These are phyloP conservation scores for Styphnolobium japonicum DNA, from an alignment of 306 rosid species.

Conservation along the genomic window DNA sequence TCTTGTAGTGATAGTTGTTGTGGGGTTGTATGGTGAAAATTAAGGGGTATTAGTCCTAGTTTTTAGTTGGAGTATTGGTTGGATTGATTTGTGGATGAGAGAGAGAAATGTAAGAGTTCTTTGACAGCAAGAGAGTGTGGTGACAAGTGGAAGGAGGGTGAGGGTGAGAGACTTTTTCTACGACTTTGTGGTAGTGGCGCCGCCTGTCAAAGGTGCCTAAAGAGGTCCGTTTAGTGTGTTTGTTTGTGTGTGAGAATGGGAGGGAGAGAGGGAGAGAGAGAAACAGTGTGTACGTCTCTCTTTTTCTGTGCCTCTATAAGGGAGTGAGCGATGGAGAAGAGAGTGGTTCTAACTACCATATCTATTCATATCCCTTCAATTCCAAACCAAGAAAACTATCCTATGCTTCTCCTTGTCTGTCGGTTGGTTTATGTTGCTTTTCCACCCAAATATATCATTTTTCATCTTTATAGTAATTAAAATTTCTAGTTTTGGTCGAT, in stretches of 20 bases:
- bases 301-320: not conserved
- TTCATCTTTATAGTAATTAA: not conserved
- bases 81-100: slow-evolving; percentile 50
- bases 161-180: slow-evolving; percentile 66
- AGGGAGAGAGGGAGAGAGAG: slow-evolving; percentile 24
- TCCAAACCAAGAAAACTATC: slow-evolving; percentile 59
- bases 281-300: not conserved
- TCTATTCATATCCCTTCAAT: slow-evolving; percentile 67
- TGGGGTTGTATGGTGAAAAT: slow-evolving; percentile 52
- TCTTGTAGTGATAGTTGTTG: slow-evolving; percentile 54
- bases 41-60: slow-evolving; percentile 59
- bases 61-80: slow-evolving; percentile 71
- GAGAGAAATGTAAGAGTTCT: slow-evolving; percentile 34
- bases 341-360: slow-evolving; percentile 66
- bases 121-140: slow-evolving; percentile 37
- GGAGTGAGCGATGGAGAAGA: slow-evolving; percentile 32
- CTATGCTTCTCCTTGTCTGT: slow-evolving; percentile 55
- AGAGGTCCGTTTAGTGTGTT: slow-evolving; percentile 31
- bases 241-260: not conserved
- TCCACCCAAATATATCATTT: slow-evolving; percentile 20
- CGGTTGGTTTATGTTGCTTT: slow-evolving; percentile 54
- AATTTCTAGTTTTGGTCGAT: not conserved
- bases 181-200: slow-evolving; percentile 55
- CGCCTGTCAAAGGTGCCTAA: slow-evolving; percentile 42
- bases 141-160: slow-evolving; percentile 73